Evolutionary conservation across 2,329 filamentous ascomycete genomes (phyloP), one percentile per base, ranked within the genome.

Genomic region (Claviceps purpurea): DNA sequence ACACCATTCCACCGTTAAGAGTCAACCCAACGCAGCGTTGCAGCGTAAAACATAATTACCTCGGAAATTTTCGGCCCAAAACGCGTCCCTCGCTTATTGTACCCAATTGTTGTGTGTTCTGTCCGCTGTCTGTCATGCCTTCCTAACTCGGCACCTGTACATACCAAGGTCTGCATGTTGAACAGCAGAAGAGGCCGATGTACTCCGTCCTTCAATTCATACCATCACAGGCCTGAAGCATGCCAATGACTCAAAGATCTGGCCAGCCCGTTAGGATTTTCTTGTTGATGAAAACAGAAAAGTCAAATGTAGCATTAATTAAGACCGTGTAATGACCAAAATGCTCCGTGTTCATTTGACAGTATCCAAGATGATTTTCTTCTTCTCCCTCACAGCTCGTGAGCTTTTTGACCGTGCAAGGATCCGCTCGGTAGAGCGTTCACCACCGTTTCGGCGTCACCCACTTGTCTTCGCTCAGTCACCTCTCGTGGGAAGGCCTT

Each of bases 401-500:
- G 64, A 52, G 69, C 65, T 42, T 63, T 61, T 50, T 59, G 60
- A 55, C 54, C 58, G 47, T 57, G 58, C 34, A 53, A 58, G 40
- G 50, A 49, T 11, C 45, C 45, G 58, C 54, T 64, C 41, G 72
- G 71, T 61, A 63, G 64, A 52, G 66, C 65, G 57, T 86, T 82
- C 61, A 91, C 76, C 73, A 89, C 77, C 64, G 81, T 82, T 70
- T 88, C 87, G 52, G 84, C 84, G 71, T 96, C 90, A 57, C 89
- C 90, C 52, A 95, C 90, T 71, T 96, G 90, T 68, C 87, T 85
- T 58, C 90, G 77, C 71, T 91, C 88, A 54, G 86, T 87, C 54
- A 96, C 77, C 70, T 95, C 90, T 56, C 81, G 71, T 56, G 80
- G 71, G 47, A 56, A 60, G 58, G 74, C 77, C 61, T 79, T 82